Evolutionary conservation across 1,139 yeast species (phyloP), one percentile per base, ranked within the genome.

Genomic region (Saccharomycopsis hybrid): DNA sequence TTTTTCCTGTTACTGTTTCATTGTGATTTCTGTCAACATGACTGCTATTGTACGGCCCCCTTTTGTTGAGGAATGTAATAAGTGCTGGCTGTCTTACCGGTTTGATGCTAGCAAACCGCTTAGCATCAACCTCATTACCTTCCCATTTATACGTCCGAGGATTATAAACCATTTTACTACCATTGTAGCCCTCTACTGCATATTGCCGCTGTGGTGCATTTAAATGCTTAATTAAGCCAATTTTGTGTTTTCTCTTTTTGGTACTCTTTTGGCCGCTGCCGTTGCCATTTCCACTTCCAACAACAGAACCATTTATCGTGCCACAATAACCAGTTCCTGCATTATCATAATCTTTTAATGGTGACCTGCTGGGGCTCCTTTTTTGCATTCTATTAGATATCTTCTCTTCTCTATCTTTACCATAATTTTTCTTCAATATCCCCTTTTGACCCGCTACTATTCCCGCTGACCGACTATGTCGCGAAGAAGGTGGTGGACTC

Each of bases 111-210:
- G 77, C 80, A 59, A 80, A 79, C 53, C 71, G 68, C 49, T 73
- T 63, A 48, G 78, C 65, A 41, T 80, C 86, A 25, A 69, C 69
- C 44, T 82, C 85, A 58, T 82, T 82, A 2, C 89, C 89, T 60
- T 82, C 88, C 89, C 89, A 82, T 41, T 66, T 65, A 52, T 71
- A 72, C 36, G 72, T 69, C 13, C 61, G 61, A 3, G 80, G 73
- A 57, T 82, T 80, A 57, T 72, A 81, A 47, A 67, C 72, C 89
- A 82, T 82, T 43, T 62, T 64, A 25, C 56, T 59, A 7, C 65
- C 65, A 37, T 61, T 58, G 47, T 58, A 58, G 11, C 64, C 67
- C 47, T 54, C 54, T 29, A 60, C 58, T n/a, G 55, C 54, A 18
- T 55, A 54, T 33, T 57, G 44, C 7, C 55, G 48, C 8, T 56